Evolutionary conservation across 257 asterid genomes (phyloP), one percentile per base, ranked within the genome.

Genomic region (Fraxinus pennsylvanica): DNA sequence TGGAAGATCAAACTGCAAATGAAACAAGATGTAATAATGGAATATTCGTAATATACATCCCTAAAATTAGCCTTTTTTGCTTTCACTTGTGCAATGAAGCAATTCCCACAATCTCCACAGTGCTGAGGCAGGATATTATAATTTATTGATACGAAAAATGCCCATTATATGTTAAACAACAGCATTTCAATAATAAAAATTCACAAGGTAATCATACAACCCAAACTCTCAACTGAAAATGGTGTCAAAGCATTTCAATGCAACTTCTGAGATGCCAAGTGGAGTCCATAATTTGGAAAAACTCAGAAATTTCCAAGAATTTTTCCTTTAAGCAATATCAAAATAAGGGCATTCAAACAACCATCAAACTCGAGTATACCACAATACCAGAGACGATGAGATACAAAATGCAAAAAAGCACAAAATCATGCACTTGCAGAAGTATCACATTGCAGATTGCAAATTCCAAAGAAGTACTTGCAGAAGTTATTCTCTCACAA

Each of bases 1-100:
- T 22, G 94, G 91, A 54, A 86, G 82, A 68, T 87, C 94, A 80
- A 90, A 89, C 97, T 92, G 97, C 86, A 86, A 67, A 21, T 73
- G 61, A 75, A 2, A 78, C 17, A 75, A 82, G 63, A 75, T 39
- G 79, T 7, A 33, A 30, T 27, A 14, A 8, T 5, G 68, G 25
- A 76, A 54, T 54, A 19, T 54, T 6, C 2, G 9, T 17, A n/a
- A 54, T 1, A 17, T 54, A 19, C 2, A 54, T 47, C 57, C n/a
- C 57, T 47, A 12, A 54, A 54, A 6, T 19, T 7, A 54, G 65
- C 27, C 65, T n/a, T 19, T 50, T n/a, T 54, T 0, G 22, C 27
- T 54, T n/a, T 19, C 9, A 5, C 65, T 54, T 7, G 25, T 17
- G 65, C 65, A 54, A 14, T 47, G 21, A 7, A 54, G 12, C 27